Evolutionary conservation across 306 rosid species (phyloP).

Genomic region (Cucumis cinereus): DNA sequence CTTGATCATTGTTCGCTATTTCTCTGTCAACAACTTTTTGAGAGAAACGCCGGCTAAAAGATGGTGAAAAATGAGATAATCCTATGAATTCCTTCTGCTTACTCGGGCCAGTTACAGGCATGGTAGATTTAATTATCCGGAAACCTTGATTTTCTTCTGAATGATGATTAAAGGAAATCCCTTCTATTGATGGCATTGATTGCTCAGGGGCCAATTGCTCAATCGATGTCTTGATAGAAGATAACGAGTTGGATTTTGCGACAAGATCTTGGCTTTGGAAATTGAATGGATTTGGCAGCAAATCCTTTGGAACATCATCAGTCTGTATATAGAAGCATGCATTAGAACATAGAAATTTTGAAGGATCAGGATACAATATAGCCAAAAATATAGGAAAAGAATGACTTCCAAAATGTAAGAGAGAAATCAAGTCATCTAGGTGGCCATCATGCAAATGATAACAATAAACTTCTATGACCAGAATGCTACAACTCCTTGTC

Average conservation of each 20-base stretch:
- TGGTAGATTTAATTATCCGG: not conserved
- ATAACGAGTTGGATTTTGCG: constrained; percentile 4
- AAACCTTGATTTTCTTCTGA: constrained; percentile 2
- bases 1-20: not conserved
- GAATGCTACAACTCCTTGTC: not conserved
- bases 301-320: constrained; percentile 58
- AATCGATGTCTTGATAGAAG: constrained; percentile 1
- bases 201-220: not conserved
- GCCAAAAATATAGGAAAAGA: not conserved
- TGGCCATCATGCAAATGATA: not conserved
- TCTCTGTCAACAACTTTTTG: constrained; percentile 8
- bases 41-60: constrained; percentile 41
- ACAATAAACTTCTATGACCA: not conserved
- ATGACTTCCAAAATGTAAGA: not conserved
- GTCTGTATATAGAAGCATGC: constrained; percentile 22
- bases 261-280: constrained; percentile 9
- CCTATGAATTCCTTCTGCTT: constrained; percentile 19
- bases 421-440: not conserved
- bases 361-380: not conserved
- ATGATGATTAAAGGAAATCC: constrained; percentile 6
- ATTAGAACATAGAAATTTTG: constrained; percentile 9
- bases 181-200: constrained; percentile 7
- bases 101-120: constrained; percentile 14
- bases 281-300: constrained; percentile 66
- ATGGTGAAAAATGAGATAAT: constrained; percentile 35